phyloP scores from a whole-genome alignment of 2,329 filamentous ascomycete species.

The Fusarium pseudocircinatum region DNA sequence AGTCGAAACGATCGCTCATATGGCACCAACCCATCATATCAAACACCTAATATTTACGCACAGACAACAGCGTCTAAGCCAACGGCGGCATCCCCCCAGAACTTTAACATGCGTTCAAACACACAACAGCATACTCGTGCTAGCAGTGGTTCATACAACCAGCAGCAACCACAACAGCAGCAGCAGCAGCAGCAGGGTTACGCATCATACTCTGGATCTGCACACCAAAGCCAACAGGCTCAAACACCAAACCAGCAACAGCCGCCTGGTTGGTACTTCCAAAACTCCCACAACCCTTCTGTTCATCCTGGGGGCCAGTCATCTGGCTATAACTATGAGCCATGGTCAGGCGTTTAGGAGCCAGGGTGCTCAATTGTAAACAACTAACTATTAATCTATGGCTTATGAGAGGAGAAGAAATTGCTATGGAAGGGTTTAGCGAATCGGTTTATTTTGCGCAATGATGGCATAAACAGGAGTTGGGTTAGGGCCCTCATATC shows the following conservation, averaged over 20 bases:
- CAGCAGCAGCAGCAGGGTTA: constrained; percentile 28
- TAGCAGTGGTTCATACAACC: constrained; percentile 19
- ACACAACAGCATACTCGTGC: constrained; percentile 21
- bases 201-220: constrained; percentile 23
- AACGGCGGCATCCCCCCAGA: constrained; percentile 30
- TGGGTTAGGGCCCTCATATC: not conserved
- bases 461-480: not conserved
- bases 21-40: constrained; percentile 24
- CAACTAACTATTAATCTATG: not conserved
- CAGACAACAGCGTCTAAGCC: constrained; percentile 22
- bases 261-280: constrained; percentile 43
- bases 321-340: constrained; percentile 41
- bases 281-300: constrained; percentile 30
- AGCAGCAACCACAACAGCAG: constrained; percentile 22
- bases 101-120: constrained; percentile 34
- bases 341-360: constrained; percentile 30
- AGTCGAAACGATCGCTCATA: constrained; percentile 26
- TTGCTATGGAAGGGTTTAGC: not conserved
- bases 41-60: constrained; percentile 19
- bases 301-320: constrained; percentile 32
- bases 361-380: not conserved
- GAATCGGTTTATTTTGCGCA: not conserved
- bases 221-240: constrained; percentile 33
- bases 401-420: not conserved
- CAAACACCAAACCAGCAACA: constrained; percentile 32